A percentile compares a stretch with the other conserved stretches of the same genome.
These are phyloP conservation scores for Colletotrichum gigasporum DNA, from an alignment of 2,329 filamentous ascomycete species.

Conservation along the genomic window DNA sequence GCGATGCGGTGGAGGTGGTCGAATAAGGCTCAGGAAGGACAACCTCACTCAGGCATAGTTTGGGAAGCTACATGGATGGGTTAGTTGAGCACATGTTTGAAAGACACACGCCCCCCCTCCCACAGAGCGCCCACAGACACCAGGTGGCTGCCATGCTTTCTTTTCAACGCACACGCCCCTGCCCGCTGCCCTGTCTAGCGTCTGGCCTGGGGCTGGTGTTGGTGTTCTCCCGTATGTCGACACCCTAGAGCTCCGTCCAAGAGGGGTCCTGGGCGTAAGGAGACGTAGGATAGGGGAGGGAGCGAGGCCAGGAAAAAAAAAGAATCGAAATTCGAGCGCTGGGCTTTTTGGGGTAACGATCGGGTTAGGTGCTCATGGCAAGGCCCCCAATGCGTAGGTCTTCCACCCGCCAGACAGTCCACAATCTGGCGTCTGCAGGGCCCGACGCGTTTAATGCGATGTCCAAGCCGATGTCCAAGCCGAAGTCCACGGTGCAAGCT, in stretches of 20 bases:
- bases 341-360: conserved; percentile 40
- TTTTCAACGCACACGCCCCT: conserved; percentile 23
- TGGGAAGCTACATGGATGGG: conserved; percentile 31
- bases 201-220: conserved; percentile 26
- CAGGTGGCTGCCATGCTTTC: conserved; percentile 31
- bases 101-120: conserved; percentile 26
- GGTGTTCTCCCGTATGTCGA: conserved; percentile 27
- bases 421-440: conserved; percentile 39
- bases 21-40: conserved; percentile 30
- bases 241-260: conserved; percentile 14
- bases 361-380: conserved; percentile 46
- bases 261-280: conserved; percentile 13
- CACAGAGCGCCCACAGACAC: conserved; percentile 25
- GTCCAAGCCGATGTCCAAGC: conserved; percentile 15
- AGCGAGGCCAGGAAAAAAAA: conserved; percentile 29
- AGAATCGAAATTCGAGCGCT: conserved; percentile 40
- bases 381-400: conserved; percentile 57
- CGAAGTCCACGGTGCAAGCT: conserved; percentile 17
- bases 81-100: conserved; percentile 30
- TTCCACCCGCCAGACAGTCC: conserved; percentile 1
- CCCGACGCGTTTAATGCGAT: conserved; percentile 39
- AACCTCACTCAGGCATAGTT: conserved; percentile 29
- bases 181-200: conserved; percentile 15
- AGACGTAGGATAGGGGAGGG: neutral
- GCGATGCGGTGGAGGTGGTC: conserved; percentile 30